Base-by-base conservation (phyloP, 2,329 filamentous ascomycete species). In the Verticillium klebahnii region DNA sequence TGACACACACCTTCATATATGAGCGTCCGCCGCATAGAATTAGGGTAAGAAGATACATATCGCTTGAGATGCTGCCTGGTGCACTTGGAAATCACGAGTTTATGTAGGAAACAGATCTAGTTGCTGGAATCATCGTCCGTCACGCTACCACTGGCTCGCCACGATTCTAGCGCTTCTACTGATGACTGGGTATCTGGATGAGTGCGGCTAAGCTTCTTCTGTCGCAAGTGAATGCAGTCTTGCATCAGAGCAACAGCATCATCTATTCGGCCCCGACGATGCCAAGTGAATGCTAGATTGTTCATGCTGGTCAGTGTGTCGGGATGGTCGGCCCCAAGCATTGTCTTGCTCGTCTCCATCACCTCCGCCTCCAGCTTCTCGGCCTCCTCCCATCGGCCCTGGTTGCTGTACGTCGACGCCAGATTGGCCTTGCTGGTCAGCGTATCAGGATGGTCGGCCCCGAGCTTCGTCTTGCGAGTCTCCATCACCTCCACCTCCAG, bases 301-400 rank as follows among this genome's bases (percentile, higher is more conserved):
- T 15, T 0, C 50, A 63, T 61, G 37, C 34, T 61, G 6, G 12
- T 58, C 57, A 63, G 37, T 29, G 62, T 62, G 14, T 14, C 11
- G 36, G 57, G 62, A 52, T 64, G 62, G 17, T 66, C 62, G 11
- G 23, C 37, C 32, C 64, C 60, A 29, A 66, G 58, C 58, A 50
- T 60, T 25, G 23, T 40, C 62, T 63, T 63, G n/a, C 56, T 15
- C 7, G 57, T 57, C 39, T 62, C 60, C 54, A 65, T 58, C 36
- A 60, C 62, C 34, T 58, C 11, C 12, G 60, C 2, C 6, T 57
- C 25, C 34, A 66, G 61, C 60, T 34, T 54, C 59, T 66, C 65
- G 3, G 64, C 62, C 59, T 65, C 65, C n/a, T 64, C 32, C 60
- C 57, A 65, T 39, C 61, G 62, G 23, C 62, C 60, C 57, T 62